These are phyloP conservation scores for Rhizopogon sp. DNA, from an alignment of 768 basidiomycete genomes.

Conservation along the genomic window DNA sequence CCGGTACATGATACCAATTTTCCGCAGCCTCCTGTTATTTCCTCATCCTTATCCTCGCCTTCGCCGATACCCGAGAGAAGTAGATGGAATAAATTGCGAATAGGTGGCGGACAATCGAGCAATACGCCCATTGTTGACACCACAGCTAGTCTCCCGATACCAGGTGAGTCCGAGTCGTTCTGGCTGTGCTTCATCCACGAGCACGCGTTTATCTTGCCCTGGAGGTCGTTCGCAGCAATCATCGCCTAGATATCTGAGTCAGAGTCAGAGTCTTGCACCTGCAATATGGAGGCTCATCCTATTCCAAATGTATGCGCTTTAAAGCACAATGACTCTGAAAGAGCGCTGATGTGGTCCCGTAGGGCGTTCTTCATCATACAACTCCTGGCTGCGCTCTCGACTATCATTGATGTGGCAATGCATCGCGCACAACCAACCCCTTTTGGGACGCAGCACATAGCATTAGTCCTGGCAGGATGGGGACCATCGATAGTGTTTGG, in stretches of 20 bases:
- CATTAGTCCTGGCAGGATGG: slow-evolving; percentile 55
- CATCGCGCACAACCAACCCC: slow-evolving; percentile 37
- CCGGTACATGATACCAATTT: neutral
- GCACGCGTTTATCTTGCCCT: neutral
- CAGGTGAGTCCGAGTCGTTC: neutral
- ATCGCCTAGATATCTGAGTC: neutral
- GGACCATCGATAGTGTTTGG: slow-evolving; percentile 54
- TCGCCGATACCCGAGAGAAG: neutral
- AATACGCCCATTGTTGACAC: neutral
- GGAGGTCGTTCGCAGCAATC: neutral
- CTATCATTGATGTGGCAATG: slow-evolving; percentile 44
- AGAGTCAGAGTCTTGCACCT: slow-evolving; percentile 28
- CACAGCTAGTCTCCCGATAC: slow-evolving; percentile 1
- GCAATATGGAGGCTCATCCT: slow-evolving; percentile 48
- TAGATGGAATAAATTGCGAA: neutral
- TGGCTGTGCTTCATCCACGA: neutral
- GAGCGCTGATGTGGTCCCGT: slow-evolving; percentile 5
- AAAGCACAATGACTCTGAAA: slow-evolving; percentile 7
- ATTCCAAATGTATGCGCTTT: slow-evolving; percentile 44
- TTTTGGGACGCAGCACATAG: slow-evolving; percentile 64
- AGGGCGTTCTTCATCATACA: slow-evolving; percentile 44
- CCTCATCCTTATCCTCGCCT: neutral
- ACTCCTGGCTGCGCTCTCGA: slow-evolving; percentile 43
- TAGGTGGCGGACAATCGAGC: neutral
- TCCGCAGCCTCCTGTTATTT: neutral